phyloP scores from a whole-genome alignment of 768 basidiomycete genomes.

The Russula griseocarnosa region DNA sequence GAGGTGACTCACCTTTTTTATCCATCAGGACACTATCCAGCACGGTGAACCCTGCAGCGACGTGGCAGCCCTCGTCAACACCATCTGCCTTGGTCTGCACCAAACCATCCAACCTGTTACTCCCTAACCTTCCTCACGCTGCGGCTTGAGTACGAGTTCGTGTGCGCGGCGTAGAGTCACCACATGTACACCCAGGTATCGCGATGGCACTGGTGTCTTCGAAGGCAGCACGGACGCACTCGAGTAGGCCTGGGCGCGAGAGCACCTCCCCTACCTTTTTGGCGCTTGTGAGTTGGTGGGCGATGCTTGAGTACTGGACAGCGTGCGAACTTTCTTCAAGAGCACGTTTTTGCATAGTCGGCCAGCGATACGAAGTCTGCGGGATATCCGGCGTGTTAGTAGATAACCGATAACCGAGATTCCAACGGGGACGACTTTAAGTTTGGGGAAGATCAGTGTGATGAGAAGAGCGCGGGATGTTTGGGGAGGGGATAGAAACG shows the following conservation, averaged over 20 bases:
- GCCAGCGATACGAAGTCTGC: constrained; percentile 63
- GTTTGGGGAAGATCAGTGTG: constrained; percentile 31
- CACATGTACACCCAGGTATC: constrained; percentile 87
- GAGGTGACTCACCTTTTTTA: too few species aligned
- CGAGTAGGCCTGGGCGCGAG: constrained; percentile 65
- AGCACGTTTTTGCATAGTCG: constrained; percentile 70
- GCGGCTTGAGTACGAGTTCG: constrained; percentile 84
- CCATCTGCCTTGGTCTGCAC: constrained; percentile 39
- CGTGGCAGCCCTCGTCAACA: too few species aligned
- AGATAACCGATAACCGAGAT: constrained; percentile 83
- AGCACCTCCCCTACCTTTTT: constrained; percentile 95
- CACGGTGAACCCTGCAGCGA: too few species aligned
- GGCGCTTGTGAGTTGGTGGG: constrained; percentile 90
- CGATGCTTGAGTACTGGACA: constrained; percentile 89
- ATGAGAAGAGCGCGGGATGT: too few species aligned
- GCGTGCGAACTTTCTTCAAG: constrained; percentile 78
- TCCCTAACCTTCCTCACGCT: constrained; percentile 51
- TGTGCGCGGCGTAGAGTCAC: constrained; percentile 56
- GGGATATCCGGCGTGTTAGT: constrained; percentile 91
- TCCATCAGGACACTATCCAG: too few species aligned
- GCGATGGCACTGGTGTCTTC: constrained; percentile 54
- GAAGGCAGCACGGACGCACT: constrained; percentile 55
- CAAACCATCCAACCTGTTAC: too few species aligned
- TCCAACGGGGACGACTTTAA: too few species aligned
- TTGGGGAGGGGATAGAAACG: too few species aligned